Conservation (phyloP, 1,139 yeast genomes). For the Taphrina betulina region DNA sequence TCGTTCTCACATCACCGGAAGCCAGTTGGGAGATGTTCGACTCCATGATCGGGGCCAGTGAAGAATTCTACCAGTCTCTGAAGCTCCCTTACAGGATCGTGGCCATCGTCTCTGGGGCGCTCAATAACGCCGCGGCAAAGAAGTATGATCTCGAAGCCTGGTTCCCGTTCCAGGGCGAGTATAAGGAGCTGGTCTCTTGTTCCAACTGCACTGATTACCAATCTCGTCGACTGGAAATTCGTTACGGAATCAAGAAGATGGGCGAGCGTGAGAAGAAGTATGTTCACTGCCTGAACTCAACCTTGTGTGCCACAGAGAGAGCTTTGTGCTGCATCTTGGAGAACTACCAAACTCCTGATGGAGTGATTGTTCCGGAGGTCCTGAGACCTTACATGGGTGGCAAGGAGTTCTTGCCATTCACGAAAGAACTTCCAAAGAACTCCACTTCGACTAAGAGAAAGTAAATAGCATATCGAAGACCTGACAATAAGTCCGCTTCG, state of each 20-base stretch:
- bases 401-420: constrained; percentile 90
- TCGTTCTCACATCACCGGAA: constrained; percentile 93
- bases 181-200: constrained; percentile 96
- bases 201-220: constrained; percentile 99
- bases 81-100: constrained; percentile 96
- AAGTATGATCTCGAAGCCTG: constrained; percentile 98
- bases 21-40: constrained; percentile 97
- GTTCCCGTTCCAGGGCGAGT: constrained; percentile 99
- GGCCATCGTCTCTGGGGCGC: constrained; percentile 96
- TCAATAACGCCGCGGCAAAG: constrained; percentile 98
- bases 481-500: too few species aligned
- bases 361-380: constrained; percentile 81
- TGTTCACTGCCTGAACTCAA: constrained; percentile 97
- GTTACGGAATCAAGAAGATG: constrained; percentile 97
- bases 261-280: constrained; percentile 95
- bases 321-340: constrained; percentile 95
- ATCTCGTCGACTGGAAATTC: constrained; percentile 94
- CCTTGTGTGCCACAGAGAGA: constrained; percentile 96
- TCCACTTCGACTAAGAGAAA: constrained; percentile 40
- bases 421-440: constrained; percentile 89
- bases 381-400: constrained; percentile 96
- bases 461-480: constrained; percentile 5
- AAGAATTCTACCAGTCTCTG: constrained; percentile 88
- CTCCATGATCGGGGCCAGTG: constrained; percentile 85
- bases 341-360: constrained; percentile 92